A percentile compares a stretch with the other conserved stretches of the same genome.
These are phyloP conservation scores for Melanogaster broomeanus DNA, from an alignment of 768 basidiomycete genomes.

Conservation along the genomic window DNA sequence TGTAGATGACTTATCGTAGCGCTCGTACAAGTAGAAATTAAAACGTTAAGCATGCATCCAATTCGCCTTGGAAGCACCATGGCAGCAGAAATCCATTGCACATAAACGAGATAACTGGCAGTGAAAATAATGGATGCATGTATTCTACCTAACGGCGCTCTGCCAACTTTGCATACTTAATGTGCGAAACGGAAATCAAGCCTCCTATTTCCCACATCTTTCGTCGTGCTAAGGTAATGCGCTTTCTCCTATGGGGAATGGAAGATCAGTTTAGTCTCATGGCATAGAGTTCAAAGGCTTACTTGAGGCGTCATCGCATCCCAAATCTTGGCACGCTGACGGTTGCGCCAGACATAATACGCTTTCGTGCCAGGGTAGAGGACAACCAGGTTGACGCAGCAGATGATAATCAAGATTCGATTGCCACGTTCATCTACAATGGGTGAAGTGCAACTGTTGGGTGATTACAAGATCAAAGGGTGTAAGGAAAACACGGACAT, in stretches of 20 bases:
- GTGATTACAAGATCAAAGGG: background rate
- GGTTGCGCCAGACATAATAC: constrained; percentile 63
- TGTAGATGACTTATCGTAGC: no score
- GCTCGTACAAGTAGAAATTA: no score
- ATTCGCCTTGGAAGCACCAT: no score
- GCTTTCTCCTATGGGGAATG: constrained; percentile 43
- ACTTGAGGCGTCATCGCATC: constrained; percentile 54
- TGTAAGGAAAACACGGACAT: constrained; percentile 36
- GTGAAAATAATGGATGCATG: no score
- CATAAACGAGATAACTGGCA: no score
- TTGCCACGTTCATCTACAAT: constrained; percentile 58
- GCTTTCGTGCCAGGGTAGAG: constrained; percentile 55
- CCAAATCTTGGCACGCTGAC: constrained; percentile 55
- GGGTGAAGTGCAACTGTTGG: background rate
- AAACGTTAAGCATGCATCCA: no score
- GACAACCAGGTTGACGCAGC: constrained; percentile 48
- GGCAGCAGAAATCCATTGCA: no score
- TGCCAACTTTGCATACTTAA: constrained; percentile 25
- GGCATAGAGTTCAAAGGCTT: background rate
- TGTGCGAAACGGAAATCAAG: constrained; percentile 65
- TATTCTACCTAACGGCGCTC: no score
- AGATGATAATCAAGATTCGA: constrained; percentile 50
- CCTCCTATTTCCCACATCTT: constrained; percentile 58
- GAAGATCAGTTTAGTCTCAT: no score
- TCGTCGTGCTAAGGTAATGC: constrained; percentile 59